phyloP scores from a whole-genome alignment of 2,329 filamentous ascomycete species.

The Talaromyces sp. region DNA sequence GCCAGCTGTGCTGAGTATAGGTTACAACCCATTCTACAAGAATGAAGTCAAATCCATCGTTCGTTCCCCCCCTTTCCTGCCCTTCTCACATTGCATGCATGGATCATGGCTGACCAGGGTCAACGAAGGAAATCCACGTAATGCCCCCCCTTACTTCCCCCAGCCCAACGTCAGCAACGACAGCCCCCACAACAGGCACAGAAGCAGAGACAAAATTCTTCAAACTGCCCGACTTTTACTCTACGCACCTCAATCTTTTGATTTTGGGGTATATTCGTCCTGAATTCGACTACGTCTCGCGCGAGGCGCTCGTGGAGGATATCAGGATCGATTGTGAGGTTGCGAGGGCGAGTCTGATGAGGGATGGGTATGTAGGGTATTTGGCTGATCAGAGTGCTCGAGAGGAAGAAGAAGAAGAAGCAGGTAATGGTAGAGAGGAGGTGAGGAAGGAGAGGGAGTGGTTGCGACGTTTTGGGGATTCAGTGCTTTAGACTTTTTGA shows the following conservation, averaged over 20 bases:
- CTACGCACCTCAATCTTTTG: conserved; percentile 69
- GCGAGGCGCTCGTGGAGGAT: conserved; percentile 81
- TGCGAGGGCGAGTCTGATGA: conserved; percentile 65
- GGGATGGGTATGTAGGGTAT: conserved; percentile 57
- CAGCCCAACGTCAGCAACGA: conserved; percentile 32
- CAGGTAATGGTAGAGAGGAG: conserved; percentile 28
- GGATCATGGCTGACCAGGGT: background rate
- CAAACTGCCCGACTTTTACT: conserved; percentile 73
- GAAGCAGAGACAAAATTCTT: conserved; percentile 26
- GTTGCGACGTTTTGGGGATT: conserved; percentile 32
- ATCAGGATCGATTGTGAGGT: conserved; percentile 87
- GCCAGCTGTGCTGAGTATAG: conserved; percentile 90
- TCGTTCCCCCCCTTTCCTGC: conserved; percentile 26
- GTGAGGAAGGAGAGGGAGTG: conserved; percentile 32
- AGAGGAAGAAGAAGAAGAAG: conserved; percentile 30
- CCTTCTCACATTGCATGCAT: background rate
- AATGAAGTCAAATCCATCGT: conserved; percentile 77
- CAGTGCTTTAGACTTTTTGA: background rate
- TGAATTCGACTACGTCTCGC: conserved; percentile 80
- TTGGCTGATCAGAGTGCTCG: conserved; percentile 42
- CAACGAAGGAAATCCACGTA: conserved; percentile 70
- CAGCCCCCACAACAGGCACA: conserved; percentile 10
- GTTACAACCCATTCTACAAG: conserved; percentile 97
- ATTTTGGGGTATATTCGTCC: conserved; percentile 85
- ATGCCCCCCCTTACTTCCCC: conserved; percentile 64